These are phyloP conservation scores for Trichomonas vaginalis DNA, from an alignment of 208 protist genomes.

Conservation along the genomic window DNA sequence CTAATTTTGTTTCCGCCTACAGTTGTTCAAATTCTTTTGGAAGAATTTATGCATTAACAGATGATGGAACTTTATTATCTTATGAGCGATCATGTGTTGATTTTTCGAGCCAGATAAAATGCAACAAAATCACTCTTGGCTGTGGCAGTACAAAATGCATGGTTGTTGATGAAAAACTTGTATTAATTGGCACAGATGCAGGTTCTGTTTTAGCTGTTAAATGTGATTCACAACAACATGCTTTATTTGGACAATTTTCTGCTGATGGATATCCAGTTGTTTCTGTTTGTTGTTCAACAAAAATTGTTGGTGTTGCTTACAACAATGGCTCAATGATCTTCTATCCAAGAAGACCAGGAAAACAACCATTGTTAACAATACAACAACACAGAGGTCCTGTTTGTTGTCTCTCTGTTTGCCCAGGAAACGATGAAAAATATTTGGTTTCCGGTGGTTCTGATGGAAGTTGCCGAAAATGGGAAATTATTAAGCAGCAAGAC, in stretches of 20 bases:
- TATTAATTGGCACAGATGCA: neutral
- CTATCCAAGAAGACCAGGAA: neutral
- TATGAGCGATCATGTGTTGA: neutral
- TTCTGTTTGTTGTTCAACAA: neutral
- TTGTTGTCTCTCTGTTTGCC: neutral
- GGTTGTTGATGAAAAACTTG: neutral
- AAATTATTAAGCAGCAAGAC: neutral
- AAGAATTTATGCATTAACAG: neutral
- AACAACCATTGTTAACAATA: neutral
- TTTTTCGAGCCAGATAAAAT: neutral
- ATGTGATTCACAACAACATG: neutral
- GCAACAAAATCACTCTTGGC: neutral
- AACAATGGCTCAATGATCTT: neutral
- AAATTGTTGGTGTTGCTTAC: neutral
- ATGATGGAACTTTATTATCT: neutral
- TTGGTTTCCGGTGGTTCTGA: neutral
- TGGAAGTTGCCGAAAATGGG: neutral
- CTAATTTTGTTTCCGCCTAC: neutral
- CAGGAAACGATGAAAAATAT: too few relatives aligned
- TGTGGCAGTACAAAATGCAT: neutral
- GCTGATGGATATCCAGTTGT: neutral
- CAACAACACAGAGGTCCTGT: neutral
- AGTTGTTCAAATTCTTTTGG: neutral
- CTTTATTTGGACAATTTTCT: neutral
- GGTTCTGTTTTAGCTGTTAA: neutral